phyloP scores from a whole-genome alignment of 768 basidiomycete genomes.

The Sarcodon aspratus region DNA sequence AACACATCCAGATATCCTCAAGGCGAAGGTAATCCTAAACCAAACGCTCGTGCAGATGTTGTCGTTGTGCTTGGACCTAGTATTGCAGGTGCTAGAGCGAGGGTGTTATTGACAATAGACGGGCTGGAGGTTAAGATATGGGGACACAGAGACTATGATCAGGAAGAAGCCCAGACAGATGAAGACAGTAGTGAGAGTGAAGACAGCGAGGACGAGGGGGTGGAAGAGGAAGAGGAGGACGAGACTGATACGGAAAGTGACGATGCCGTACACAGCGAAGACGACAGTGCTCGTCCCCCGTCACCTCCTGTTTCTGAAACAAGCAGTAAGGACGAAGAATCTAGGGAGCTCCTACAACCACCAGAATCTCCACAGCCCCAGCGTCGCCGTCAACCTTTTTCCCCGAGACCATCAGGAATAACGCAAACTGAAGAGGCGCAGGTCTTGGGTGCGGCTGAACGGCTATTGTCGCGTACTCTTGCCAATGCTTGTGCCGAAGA shows the following conservation, averaged over 20 bases:
- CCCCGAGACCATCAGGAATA: background rate
- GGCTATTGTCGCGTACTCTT: slow-evolving; percentile 32
- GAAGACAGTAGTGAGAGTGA: slow-evolving; percentile 1
- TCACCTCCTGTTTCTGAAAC: background rate
- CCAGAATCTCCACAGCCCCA: background rate
- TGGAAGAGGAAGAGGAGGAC: slow-evolving; percentile 7
- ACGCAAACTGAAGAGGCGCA: slow-evolving; percentile 6
- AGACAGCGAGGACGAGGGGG: slow-evolving; percentile 3
- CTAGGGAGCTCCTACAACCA: background rate
- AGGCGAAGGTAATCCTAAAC: background rate
- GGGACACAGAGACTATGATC: slow-evolving; percentile 9
- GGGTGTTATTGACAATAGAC: slow-evolving; percentile 52
- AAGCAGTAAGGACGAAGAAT: background rate
- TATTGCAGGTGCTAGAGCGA: slow-evolving; percentile 45
- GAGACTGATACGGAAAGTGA: slow-evolving; percentile 6
- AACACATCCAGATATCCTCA: slow-evolving; percentile 3
- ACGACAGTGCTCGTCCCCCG: background rate
- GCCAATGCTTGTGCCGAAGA: slow-evolving; percentile 32
- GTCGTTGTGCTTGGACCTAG: slow-evolving; percentile 59
- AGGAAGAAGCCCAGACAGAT: background rate
- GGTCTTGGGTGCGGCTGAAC: slow-evolving; percentile 21
- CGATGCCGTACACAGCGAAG: background rate
- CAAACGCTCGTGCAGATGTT: slow-evolving; percentile 33
- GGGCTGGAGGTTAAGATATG: slow-evolving; percentile 40
- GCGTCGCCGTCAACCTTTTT: background rate